phyloP scores from a whole-genome alignment of 108 stramenopile genomes.

The Nitzschia sp. region DNA sequence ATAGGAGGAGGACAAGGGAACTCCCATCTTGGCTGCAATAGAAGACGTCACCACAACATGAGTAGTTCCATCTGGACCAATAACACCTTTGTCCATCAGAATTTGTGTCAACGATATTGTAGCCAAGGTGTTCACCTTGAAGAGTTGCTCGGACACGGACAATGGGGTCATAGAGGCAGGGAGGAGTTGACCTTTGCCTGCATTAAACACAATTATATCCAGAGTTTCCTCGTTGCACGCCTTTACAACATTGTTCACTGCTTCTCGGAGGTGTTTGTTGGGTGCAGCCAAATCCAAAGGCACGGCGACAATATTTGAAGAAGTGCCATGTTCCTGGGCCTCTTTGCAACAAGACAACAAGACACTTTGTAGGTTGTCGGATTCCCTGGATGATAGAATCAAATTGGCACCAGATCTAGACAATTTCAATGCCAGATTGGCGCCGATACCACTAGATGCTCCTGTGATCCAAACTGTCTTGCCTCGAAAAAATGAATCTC shows the following conservation, averaged over 20 bases:
- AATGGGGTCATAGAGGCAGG: conserved; percentile 19
- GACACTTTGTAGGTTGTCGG: conserved; percentile 41
- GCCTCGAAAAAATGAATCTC: conserved; percentile 20
- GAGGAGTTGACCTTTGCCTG: conserved; percentile 48
- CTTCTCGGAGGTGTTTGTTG: conserved; percentile 23
- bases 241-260: conserved; percentile 12
- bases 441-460: conserved; percentile 68
- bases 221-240: conserved; percentile 9
- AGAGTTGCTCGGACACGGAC: conserved; percentile 23
- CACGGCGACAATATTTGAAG: conserved; percentile 16
- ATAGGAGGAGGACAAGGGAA: conserved; percentile 68
- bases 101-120: conserved; percentile 40
- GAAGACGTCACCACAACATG: conserved; percentile 59
- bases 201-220: conserved; percentile 49
- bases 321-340: not conserved
- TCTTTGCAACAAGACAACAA: conserved; percentile 32
- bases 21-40: conserved; percentile 51
- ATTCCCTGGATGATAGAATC: conserved; percentile 53
- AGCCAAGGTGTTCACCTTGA: conserved; percentile 45
- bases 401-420: conserved; percentile 35
- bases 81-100: conserved; percentile 16
- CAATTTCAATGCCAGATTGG: conserved; percentile 52
- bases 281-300: conserved; percentile 43
- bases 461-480: conserved; percentile 72
- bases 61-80: conserved; percentile 15